These are phyloP conservation scores for Aspergillus uvarum DNA, from an alignment of 2,329 filamentous ascomycete species.

Conservation along the genomic window DNA sequence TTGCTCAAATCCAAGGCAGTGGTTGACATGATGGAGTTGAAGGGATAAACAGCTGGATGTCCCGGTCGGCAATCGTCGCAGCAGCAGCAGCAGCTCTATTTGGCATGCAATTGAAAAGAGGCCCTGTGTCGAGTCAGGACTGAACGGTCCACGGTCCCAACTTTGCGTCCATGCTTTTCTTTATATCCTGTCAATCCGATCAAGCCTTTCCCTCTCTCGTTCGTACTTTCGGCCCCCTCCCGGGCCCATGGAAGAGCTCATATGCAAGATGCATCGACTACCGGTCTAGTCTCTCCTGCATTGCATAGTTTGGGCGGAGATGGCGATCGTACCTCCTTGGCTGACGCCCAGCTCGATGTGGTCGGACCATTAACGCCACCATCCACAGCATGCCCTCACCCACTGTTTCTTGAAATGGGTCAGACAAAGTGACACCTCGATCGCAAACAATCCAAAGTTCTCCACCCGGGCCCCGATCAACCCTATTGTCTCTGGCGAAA, in stretches of 20 bases:
- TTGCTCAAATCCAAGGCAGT: constrained; percentile 11
- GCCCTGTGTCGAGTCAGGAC: no score
- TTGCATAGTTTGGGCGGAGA: not conserved
- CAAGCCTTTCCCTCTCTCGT: no score
- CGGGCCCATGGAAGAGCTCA: not conserved
- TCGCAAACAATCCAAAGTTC: not conserved
- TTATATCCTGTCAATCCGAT: not conserved
- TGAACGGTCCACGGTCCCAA: not conserved
- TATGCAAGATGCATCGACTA: constrained; percentile 1
- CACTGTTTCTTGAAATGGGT: not conserved
- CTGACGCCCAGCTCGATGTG: not conserved
- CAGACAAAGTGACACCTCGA: not conserved
- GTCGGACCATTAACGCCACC: not conserved
- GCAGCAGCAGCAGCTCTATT: not conserved
- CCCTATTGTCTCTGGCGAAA: not conserved
- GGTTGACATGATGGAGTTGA: not conserved
- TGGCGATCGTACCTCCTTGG: not conserved
- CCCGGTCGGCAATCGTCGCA: not conserved
- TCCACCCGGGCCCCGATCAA: not conserved
- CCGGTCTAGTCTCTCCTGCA: not conserved
- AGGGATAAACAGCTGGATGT: not conserved
- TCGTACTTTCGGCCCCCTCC: not conserved
- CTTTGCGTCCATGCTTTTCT: not conserved
- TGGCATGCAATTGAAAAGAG: not conserved
- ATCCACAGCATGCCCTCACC: not conserved